Percentiles rank a stretch among this genome's conserved stretches.
Conservation (phyloP, 208 protist species). For the Wallacemonas rigidus region DNA sequence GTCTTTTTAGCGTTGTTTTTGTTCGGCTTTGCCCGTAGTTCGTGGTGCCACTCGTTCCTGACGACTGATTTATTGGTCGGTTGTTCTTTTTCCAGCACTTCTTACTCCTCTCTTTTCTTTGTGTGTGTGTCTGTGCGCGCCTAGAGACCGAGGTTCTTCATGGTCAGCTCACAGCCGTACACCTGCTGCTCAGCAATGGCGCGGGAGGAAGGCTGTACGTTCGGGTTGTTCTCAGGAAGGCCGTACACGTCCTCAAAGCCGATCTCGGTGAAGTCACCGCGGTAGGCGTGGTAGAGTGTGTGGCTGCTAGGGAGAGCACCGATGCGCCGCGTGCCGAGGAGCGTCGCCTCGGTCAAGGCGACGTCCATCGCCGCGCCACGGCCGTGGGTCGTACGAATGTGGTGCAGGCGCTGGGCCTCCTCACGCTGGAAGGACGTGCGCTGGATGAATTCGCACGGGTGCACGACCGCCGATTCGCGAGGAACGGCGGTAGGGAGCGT, state of each 20-base stretch:
- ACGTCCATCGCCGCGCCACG: constrained; percentile 73
- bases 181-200: constrained; percentile 72
- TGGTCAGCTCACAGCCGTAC: constrained; percentile 84
- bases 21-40: too few species aligned
- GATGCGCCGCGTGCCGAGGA: constrained; percentile 67
- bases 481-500: constrained; percentile 43
- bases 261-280: constrained; percentile 75
- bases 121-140: background rate
- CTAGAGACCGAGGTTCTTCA: constrained; percentile 79
- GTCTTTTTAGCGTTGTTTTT: too few species aligned
- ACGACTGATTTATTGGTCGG: too few species aligned
- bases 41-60: too few species aligned
- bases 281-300: constrained; percentile 82
- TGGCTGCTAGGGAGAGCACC: constrained; percentile 75
- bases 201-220: constrained; percentile 83
- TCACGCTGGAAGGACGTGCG: constrained; percentile 59
- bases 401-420: constrained; percentile 81
- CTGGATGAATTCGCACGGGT: constrained; percentile 89
- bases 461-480: constrained; percentile 68
- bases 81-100: too few species aligned
- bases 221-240: constrained; percentile 78
- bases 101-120: background rate
- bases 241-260: constrained; percentile 73
- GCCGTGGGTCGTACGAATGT: constrained; percentile 80
- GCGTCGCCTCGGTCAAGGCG: constrained; percentile 73